Evolutionary conservation across 805 yeast genomes (phyloP), one percentile per base, ranked within the genome.

Genomic region (Zygoascus biomembranicola): DNA sequence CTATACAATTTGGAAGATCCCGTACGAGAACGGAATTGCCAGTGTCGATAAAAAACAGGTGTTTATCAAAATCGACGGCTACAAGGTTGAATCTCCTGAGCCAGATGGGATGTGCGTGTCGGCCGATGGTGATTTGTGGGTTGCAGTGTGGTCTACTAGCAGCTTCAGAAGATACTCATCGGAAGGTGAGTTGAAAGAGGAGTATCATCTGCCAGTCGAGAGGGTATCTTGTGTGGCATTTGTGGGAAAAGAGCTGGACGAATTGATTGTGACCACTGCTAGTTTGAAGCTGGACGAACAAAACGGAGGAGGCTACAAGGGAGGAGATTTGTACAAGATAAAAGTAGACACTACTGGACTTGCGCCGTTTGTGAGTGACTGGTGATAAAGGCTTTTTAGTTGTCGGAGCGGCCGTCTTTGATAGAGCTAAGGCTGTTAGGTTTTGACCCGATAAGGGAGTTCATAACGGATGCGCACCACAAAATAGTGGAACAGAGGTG

Each of bases 91-190:
- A 8, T 18, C 32, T n/a, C 49, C 49, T 20, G 94, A 82, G 59
- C 96, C 96, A 0, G 97, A 90, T 66, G 97, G 97, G 19, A 75
- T 85, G 58, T 73, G 82, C 26, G 69, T 85, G 58, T 80, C 85
- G 43, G 68, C 61, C 3, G 65, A 66, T 20, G 83, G 80, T 8
- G 73, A 77, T 51, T 63, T 90, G 42, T 85, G 78, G 69, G 72
- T 81, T 5, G 86, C 95, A 0, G 78, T 86, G 11, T 89, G 84
- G 79, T 76, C 82, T 28, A 76, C 85, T 1, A 66, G 72, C 43
- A 65, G 77, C 20, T 81, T 89, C 9, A 74, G 82, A 47, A 79
- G 82, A 60, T 74, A 79, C 56, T 70, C 78, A 43, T 49, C 69
- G 1, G 53, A 66, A 0, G 90, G 89, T 1, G 64, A 74, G 49